A percentile compares a stretch with the other conserved stretches of the same genome.
Conservation (phyloP, 441 rosid genomes). For the Aquilaria agallochum region DNA sequence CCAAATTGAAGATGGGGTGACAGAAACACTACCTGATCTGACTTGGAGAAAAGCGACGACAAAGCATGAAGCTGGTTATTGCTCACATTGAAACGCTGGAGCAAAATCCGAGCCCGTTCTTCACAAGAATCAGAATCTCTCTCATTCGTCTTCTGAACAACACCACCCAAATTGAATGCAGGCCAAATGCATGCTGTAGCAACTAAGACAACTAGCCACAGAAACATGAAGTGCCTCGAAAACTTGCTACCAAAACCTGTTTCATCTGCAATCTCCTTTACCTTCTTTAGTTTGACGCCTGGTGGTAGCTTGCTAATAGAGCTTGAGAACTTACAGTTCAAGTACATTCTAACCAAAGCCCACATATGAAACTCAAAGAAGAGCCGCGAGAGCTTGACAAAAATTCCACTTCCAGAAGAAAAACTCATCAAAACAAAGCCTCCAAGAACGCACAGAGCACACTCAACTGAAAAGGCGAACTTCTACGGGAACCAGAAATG, state of each 20-base stretch:
- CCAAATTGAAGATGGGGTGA: constrained; percentile 8
- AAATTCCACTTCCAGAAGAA: constrained; percentile 37
- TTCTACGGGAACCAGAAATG: constrained; percentile 5
- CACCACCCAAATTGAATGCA: constrained; percentile 30
- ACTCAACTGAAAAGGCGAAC: constrained; percentile 21
- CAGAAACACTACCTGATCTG: constrained; percentile 59
- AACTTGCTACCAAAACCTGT: constrained; percentile 33
- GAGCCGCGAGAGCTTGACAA: constrained; percentile 33
- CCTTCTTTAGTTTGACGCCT: constrained; percentile 46
- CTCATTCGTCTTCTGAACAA: constrained; percentile 16
- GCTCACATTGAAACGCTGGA: constrained; percentile 50
- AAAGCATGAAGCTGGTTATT: constrained; percentile 41
- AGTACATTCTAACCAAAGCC: constrained; percentile 51
- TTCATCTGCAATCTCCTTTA: constrained; percentile 35
- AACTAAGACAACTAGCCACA: constrained; percentile 40
- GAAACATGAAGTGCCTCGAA: constrained; percentile 38
- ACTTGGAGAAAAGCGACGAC: constrained; percentile 57
- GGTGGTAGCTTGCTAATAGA: constrained; percentile 37
- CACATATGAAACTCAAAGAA: constrained; percentile 32
- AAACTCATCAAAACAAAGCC: constrained; percentile 39
- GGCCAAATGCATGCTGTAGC: constrained; percentile 33
- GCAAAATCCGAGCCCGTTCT: constrained; percentile 32
- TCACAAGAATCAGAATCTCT: constrained; percentile 27
- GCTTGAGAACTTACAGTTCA: constrained; percentile 49
- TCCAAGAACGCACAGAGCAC: constrained; percentile 16